phyloP scores from a whole-genome alignment of 805 yeast genomes.

The Maudiozyma serrabonitensis region DNA sequence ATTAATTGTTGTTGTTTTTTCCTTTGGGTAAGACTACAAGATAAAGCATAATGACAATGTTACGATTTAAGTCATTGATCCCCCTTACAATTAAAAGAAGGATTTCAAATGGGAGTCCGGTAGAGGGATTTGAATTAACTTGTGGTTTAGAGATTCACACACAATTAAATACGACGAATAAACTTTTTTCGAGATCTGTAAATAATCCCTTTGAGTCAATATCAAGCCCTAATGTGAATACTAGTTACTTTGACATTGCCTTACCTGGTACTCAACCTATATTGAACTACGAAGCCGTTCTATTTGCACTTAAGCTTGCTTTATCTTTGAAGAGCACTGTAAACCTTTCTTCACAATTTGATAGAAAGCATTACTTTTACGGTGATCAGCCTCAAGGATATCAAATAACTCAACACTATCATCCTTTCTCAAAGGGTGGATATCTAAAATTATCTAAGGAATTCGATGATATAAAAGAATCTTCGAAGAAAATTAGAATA shows the following conservation, averaged over 20 bases:
- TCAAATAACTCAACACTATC: slow-evolving; percentile 84
- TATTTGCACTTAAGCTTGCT: slow-evolving; percentile 65
- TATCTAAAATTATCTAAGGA: slow-evolving; percentile 36
- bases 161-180: slow-evolving; percentile 63
- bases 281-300: slow-evolving; percentile 64
- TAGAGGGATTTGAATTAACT: slow-evolving; percentile 35
- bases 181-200: slow-evolving; percentile 63
- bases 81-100: no score
- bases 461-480: slow-evolving; percentile 43
- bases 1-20: no score
- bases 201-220: slow-evolving; percentile 36
- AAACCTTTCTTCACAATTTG: slow-evolving; percentile 55
- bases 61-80: no score
- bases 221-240: slow-evolving; percentile 53
- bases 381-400: slow-evolving; percentile 95
- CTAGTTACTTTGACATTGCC: slow-evolving; percentile 74
- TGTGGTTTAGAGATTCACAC: slow-evolving; percentile 94
- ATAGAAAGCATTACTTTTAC: slow-evolving; percentile 91
- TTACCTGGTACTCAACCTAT: slow-evolving; percentile 90
- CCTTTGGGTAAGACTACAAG: no score
- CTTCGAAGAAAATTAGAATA: slow-evolving; percentile 44
- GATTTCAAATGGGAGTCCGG: no score
- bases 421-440: slow-evolving; percentile 72
- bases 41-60: no score
- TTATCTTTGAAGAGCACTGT: slow-evolving; percentile 55